Percentiles rank a stretch among this genome's conserved stretches.
Evolutionary conservation across 75 land plant genomes (phyloP).

Genomic region (Cunninghamia lanceolata): DNA sequence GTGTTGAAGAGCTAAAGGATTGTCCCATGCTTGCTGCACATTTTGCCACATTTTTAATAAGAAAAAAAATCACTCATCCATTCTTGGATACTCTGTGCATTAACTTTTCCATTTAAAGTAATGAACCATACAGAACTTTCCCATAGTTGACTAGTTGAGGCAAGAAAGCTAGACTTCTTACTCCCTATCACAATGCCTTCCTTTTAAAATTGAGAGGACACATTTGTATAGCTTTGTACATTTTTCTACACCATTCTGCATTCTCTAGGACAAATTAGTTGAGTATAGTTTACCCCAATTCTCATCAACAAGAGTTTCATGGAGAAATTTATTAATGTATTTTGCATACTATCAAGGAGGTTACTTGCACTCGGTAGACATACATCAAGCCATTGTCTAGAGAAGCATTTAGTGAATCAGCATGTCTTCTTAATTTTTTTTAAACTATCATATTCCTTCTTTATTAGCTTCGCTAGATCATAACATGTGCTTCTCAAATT

Average conservation of each 20-base stretch:
- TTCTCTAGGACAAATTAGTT: conserved; percentile 27
- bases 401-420: conserved; percentile 15
- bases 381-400: conserved; percentile 48
- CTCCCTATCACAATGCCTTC: conserved; percentile 66
- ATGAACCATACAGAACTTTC: conserved; percentile 90
- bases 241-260: conserved; percentile 11
- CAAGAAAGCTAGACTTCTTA: conserved; percentile 77
- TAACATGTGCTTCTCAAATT: conserved; percentile 48
- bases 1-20: conserved; percentile 81
- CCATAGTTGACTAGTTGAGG: conserved; percentile 80
- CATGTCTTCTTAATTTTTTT: not conserved
- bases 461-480: conserved; percentile 45
- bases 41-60: conserved; percentile 85
- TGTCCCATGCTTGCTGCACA: conserved; percentile 96
- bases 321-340: conserved; percentile 59
- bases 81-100: conserved; percentile 56
- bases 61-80: conserved; percentile 86
- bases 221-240: conserved; percentile 46
- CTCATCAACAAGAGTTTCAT: conserved; percentile 78
- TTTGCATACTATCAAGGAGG: conserved; percentile 53
- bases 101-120: conserved; percentile 44
- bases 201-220: conserved; percentile 33
- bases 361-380: conserved; percentile 63
- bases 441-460: conserved; percentile 25
- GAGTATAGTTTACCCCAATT: conserved; percentile 38